A percentile compares a stretch with the other conserved stretches of the same genome.
Evolutionary conservation across 2,329 filamentous ascomycete genomes (phyloP).

Genomic region (Stagonosporopsis vannaccii): DNA sequence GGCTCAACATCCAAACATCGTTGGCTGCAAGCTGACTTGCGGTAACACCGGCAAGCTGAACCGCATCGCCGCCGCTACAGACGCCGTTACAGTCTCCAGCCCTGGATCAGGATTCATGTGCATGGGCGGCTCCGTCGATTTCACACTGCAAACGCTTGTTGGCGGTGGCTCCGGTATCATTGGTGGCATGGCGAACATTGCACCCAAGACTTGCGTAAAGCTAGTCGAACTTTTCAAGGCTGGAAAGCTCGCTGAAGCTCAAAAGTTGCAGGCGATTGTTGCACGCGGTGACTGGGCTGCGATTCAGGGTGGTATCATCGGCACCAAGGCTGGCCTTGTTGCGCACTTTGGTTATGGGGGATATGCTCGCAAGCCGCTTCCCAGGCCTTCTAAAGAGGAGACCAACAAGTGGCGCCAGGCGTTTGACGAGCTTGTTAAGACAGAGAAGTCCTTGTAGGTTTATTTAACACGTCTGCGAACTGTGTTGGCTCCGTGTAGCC

Average conservation of each 20-base stretch:
- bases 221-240: conserved; percentile 66
- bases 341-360: conserved; percentile 71
- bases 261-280: conserved; percentile 69
- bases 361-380: conserved; percentile 64
- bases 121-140: conserved; percentile 76
- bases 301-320: conserved; percentile 72
- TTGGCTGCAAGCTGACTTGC: conserved; percentile 73
- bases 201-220: conserved; percentile 70
- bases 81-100: conserved; percentile 45
- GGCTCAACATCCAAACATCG: conserved; percentile 69
- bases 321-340: conserved; percentile 71
- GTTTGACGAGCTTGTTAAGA: conserved; percentile 55
- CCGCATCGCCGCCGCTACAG: conserved; percentile 64
- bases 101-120: conserved; percentile 68
- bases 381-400: conserved; percentile 56
- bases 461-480: not conserved
- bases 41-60: conserved; percentile 74
- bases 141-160: conserved; percentile 73
- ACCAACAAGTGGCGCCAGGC: conserved; percentile 50
- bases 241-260: conserved; percentile 68
- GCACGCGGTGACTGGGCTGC: conserved; percentile 73
- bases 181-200: conserved; percentile 74
- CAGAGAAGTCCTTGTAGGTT: conserved; percentile 49
- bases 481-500: conserved; percentile 1
- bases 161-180: conserved; percentile 76